Percentiles rank a stretch among this genome's conserved stretches.
Evolutionary conservation across 2,329 filamentous ascomycete species (phyloP).

Genomic region (Talaromyces piceae): DNA sequence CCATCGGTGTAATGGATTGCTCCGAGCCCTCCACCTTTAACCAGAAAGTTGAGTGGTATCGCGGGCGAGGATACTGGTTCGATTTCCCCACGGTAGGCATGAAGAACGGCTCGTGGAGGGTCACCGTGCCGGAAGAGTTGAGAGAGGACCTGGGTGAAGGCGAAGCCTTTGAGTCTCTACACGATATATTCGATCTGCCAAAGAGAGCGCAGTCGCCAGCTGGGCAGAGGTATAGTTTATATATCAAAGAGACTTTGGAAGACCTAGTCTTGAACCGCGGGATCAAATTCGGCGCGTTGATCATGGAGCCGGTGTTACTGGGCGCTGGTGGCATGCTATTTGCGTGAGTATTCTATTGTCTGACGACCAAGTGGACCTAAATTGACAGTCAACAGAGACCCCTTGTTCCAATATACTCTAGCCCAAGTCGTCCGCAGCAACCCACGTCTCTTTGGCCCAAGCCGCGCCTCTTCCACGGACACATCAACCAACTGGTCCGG

Average conservation of each 20-base stretch:
- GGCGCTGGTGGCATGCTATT: constrained; percentile 80
- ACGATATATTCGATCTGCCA: constrained; percentile 54
- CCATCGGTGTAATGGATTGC: constrained; percentile 81
- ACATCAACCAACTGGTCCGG: constrained; percentile 56
- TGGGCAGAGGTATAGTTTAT: constrained; percentile 49
- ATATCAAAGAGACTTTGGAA: constrained; percentile 51
- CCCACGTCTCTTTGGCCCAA: constrained; percentile 46
- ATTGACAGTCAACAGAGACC: constrained; percentile 49
- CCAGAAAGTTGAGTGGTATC: constrained; percentile 79
- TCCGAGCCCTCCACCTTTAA: constrained; percentile 72
- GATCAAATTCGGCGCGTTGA: constrained; percentile 64
- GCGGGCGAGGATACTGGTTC: constrained; percentile 71
- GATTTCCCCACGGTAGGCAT: constrained; percentile 68
- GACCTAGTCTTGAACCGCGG: constrained; percentile 48
- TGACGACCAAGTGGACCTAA: not conserved
- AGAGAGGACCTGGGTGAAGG: constrained; percentile 39
- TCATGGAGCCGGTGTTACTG: constrained; percentile 73
- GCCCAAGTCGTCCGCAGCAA: constrained; percentile 58
- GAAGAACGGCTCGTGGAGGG: constrained; percentile 57
- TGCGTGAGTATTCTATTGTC: constrained; percentile 49
- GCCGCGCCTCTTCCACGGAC: constrained; percentile 12
- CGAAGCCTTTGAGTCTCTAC: constrained; percentile 42
- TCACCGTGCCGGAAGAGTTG: constrained; percentile 50
- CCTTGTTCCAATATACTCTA: constrained; percentile 69
- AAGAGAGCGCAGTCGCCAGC: constrained; percentile 40